Base-by-base conservation (phyloP, 441 rosid species). In the Arabidopsis lyrata region DNA sequence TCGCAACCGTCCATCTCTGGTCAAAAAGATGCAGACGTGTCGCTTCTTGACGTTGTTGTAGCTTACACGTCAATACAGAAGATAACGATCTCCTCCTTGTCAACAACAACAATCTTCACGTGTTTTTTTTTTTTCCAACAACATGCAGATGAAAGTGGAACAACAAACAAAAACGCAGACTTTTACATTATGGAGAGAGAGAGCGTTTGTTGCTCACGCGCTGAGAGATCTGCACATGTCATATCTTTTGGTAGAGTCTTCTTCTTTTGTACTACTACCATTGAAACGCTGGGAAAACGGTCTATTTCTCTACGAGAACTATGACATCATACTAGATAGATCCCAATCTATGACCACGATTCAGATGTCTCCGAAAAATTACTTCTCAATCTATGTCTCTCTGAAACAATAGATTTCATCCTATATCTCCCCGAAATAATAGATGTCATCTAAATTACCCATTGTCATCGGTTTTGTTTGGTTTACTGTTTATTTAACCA, bases 1-100 rank as follows among this genome's bases (percentile, higher is more conserved):
- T 75, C 70, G 6, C 52, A 62, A 36, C 79, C 74, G 74, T 75
- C 49, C 41, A 45, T 44, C 45, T 16, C 29, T 14, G 14, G 47
- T 54, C 59, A 54, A 49, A 68, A 39, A 24, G 4, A 8, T 7
- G n/a, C 2, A 24, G 2, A 68, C 70, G 59, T 55, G 75, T 36
- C 70, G 70, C 15, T 47, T 47, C 22, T 45, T 18, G 27, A 44
- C 15, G 71, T 47, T 15, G 50, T 47, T 47, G 50, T 47, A 36
- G 50, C 50, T 11, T 70, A 76, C 70, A 76, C 70, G 79, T 68
- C 60, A 76, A 69, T 10, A 0, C 75, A 45, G 44, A 61, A 47
- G 79, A 69, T 68, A 62, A 62, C 45, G n/a, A 45, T 62, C 59
- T 29, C 18, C 42, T 10, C 24, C 5, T 6, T 29, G 5, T 29